Base-by-base conservation (phyloP, 1,139 yeast genomes). In the Suhomyces choctaworum region DNA sequence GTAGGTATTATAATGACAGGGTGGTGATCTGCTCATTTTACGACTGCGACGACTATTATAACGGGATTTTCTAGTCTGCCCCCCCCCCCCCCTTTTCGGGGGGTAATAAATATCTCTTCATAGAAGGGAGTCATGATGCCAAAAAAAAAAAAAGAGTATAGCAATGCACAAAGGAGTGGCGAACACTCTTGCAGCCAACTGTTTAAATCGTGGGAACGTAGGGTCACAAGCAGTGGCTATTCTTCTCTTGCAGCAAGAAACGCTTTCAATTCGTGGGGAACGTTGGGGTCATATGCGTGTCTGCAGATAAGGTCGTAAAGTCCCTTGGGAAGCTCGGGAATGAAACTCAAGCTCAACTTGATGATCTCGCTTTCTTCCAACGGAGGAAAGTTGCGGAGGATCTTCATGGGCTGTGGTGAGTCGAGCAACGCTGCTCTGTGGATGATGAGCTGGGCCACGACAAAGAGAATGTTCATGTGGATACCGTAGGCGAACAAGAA, bases 401-500 rank as follows among this genome's bases (percentile, higher is more conserved):
- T 57, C 31, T 80, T 70, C 85, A 88, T 88, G 13, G 96, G 97
- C 42, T 70, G 83, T 17, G 61, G 60, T 6, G 83, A 72, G 14
- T 64, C 62, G 40, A 89, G 58, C 11, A 89, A 62, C 28, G 70
- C 64, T 4, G 80, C 72, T 35, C 97, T 64, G 45, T 84, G 81
- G 34, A 82, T 67, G 10, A 86, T 80, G 29, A 89, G 64, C 56
- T 88, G 95, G 0, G 97, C 95, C 12, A 89, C 89, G 8, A 89
- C 78, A 48, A 89, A 85, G 22, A 90, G 64, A 20, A 90, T 74
- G 58, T 89, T 89, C 81, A 89, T 75, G 55, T 90, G 96, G 19
- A 86, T 78, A 0, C 97, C 97, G 52, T 87, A 89, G 3, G 97
- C 95, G 58, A 89, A 83, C 51, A 88, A 62, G 46, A 88, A 84